phyloP scores from a whole-genome alignment of 148 eudicot genomes.

The Limonium bicolor region DNA sequence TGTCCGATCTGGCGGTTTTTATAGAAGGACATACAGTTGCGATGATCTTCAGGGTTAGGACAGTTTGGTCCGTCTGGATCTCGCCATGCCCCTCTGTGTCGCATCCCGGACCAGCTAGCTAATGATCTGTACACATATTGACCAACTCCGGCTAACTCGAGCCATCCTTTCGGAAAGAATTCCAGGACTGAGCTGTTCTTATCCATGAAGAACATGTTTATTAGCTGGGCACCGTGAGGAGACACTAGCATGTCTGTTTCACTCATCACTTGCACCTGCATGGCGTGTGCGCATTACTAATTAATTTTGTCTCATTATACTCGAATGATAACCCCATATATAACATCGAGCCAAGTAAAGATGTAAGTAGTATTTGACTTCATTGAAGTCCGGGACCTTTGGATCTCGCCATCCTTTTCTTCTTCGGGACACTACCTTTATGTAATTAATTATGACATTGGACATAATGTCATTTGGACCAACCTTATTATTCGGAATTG shows the following conservation, averaged over 20 bases:
- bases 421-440: too few relatives aligned
- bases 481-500: too few relatives aligned
- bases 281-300: not conserved
- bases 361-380: too few relatives aligned
- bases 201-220: constrained; percentile 45
- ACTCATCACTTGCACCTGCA: constrained; percentile 32
- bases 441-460: too few relatives aligned
- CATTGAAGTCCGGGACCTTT: too few relatives aligned
- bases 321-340: not conserved
- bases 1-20: constrained; percentile 25
- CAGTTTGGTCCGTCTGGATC: constrained; percentile 21
- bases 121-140: constrained; percentile 30
- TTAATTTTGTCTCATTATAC: not conserved
- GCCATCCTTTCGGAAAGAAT: constrained; percentile 43
- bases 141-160: constrained; percentile 21
- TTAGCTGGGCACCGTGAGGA: constrained; percentile 31
- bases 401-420: too few relatives aligned
- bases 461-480: too few relatives aligned
- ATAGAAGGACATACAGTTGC: constrained; percentile 14
- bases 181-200: constrained; percentile 33
- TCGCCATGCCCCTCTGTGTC: constrained; percentile 34
- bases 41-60: constrained; percentile 12
- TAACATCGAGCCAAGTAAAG: not conserved
- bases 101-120: constrained; percentile 27
- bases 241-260: constrained; percentile 25